Evolutionary conservation across 371 early-diverging fungal genomes (phyloP).

Genomic region (Parasitella parasitica): DNA sequence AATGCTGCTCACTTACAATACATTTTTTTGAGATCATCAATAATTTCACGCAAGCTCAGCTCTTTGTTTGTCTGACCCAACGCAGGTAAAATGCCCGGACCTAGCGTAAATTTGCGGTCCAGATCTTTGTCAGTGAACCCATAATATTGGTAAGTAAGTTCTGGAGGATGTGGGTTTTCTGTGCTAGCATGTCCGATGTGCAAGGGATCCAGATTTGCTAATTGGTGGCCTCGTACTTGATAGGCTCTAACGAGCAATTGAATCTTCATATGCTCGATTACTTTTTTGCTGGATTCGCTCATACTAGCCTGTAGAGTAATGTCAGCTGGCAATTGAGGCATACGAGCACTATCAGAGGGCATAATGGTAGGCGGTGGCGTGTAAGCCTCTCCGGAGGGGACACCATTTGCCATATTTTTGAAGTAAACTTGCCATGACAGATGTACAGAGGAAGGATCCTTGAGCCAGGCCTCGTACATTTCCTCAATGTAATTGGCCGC

Average conservation of each 20-base stretch:
- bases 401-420: conserved; percentile 77
- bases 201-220: conserved; percentile 91
- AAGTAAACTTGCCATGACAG: conserved; percentile 96
- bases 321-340: conserved; percentile 54
- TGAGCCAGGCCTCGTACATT: conserved; percentile 92
- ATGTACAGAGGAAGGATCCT: conserved; percentile 94
- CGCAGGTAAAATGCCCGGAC: conserved; percentile 92
- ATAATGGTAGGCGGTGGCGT: conserved; percentile 83
- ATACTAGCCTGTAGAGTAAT: conserved; percentile 10
- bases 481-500: conserved; percentile 89
- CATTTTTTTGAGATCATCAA: conserved; percentile 74
- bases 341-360: conserved; percentile 64
- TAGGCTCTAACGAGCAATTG: conserved; percentile 95
- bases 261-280: conserved; percentile 96
- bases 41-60: conserved; percentile 88
- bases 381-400: conserved; percentile 70
- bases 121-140: conserved; percentile 92
- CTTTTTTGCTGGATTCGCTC: conserved; percentile 51
- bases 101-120: conserved; percentile 86
- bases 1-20: conserved; percentile 60
- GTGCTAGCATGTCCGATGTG: conserved; percentile 71
- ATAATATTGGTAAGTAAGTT: conserved; percentile 84
- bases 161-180: conserved; percentile 65
- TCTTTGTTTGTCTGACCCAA: conserved; percentile 65
- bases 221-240: conserved; percentile 94